These are phyloP conservation scores for Halophytophthora polymorphica DNA, from an alignment of 352 stramenopile species.

Conservation along the genomic window DNA sequence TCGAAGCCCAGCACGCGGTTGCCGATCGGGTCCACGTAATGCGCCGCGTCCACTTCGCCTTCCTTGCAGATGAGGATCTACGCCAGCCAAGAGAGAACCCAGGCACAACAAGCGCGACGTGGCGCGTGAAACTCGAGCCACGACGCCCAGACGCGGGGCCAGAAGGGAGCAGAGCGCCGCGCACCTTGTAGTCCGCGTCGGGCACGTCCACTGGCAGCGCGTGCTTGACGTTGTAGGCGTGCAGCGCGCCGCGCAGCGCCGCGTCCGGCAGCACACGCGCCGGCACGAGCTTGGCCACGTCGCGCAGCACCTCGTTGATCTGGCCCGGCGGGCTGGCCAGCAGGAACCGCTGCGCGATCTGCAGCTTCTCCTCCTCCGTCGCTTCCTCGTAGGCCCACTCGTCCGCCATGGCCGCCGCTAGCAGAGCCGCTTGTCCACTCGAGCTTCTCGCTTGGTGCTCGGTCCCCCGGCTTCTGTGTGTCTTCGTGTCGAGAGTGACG, in stretches of 20 bases:
- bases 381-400: constrained; percentile 69
- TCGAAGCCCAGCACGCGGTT: constrained; percentile 82
- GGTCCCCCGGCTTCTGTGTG: neutral
- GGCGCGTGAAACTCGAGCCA: neutral
- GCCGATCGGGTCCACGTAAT: constrained; percentile 83
- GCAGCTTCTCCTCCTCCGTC: constrained; percentile 86
- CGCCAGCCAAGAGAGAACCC: neutral
- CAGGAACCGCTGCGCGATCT: constrained; percentile 87
- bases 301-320: constrained; percentile 82
- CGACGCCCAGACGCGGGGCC: neutral
- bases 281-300: constrained; percentile 84
- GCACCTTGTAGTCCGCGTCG: constrained; percentile 75
- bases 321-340: constrained; percentile 88
- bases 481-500: neutral
- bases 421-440: neutral
- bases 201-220: constrained; percentile 62
- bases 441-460: neutral
- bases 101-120: constrained; percentile 2
- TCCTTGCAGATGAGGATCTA: constrained; percentile 83
- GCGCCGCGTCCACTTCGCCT: constrained; percentile 70
- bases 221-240: constrained; percentile 80
- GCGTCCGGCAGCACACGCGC: constrained; percentile 63
- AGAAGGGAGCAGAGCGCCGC: constrained; percentile 1
- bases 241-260: constrained; percentile 63
- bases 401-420: constrained; percentile 47